phyloP scores from a whole-genome alignment of 352 stramenopile species.

The Pilasporangium apinafurcum region DNA sequence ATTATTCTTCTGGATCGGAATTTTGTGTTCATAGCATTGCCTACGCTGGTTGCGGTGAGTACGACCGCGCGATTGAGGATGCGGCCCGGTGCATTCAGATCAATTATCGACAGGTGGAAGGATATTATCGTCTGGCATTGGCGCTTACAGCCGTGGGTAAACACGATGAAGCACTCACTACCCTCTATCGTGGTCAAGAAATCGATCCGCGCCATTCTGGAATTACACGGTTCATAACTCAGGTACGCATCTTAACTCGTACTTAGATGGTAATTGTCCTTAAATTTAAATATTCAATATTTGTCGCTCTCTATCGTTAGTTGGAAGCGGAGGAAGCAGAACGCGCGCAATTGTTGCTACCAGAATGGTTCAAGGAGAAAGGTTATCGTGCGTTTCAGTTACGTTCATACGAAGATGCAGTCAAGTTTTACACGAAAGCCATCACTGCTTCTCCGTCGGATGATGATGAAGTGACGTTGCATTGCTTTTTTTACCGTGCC shows the following conservation, averaged over 20 bases:
- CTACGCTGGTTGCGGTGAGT: constrained; percentile 20
- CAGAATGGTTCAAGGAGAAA: constrained; percentile 58
- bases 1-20: background rate
- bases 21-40: constrained; percentile 22
- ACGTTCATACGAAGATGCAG: constrained; percentile 82
- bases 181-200: constrained; percentile 44
- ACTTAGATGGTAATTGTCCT: no score
- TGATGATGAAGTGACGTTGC: constrained; percentile 42
- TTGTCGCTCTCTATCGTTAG: background rate
- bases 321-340: constrained; percentile 39
- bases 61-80: constrained; percentile 39
- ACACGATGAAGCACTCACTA: constrained; percentile 44
- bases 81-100: constrained; percentile 50
- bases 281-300: background rate
- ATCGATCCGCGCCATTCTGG: constrained; percentile 33
- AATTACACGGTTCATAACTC: constrained; percentile 34
- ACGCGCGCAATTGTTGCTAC: constrained; percentile 18
- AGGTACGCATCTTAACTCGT: constrained; percentile 6
- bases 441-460: constrained; percentile 48
- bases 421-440: constrained; percentile 91
- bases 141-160: constrained; percentile 33
- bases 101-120: constrained; percentile 51
- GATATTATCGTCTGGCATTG: constrained; percentile 46
- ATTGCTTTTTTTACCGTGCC: constrained; percentile 53
- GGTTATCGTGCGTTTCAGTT: constrained; percentile 90